These are phyloP conservation scores for Funneliformis geosporum DNA, from an alignment of 192 early-diverging fungal genomes.

Conservation along the genomic window DNA sequence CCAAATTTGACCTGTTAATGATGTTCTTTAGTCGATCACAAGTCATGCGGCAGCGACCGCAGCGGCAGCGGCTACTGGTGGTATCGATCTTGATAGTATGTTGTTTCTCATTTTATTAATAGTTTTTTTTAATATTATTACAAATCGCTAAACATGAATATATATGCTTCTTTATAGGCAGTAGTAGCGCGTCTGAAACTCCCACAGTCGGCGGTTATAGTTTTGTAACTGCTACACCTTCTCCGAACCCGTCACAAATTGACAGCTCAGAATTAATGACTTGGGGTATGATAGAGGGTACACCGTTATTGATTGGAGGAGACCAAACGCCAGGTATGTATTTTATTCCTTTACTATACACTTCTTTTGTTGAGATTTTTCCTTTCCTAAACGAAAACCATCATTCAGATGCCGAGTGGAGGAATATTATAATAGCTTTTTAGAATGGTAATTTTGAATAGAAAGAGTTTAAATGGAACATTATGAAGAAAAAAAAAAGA, in stretches of 20 bases:
- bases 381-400: neutral
- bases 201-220: constrained; percentile 60
- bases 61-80: constrained; percentile 10
- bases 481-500: neutral
- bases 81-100: neutral
- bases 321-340: constrained; percentile 45
- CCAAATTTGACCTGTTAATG: too few relatives aligned
- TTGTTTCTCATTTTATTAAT: neutral
- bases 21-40: constrained; percentile 9
- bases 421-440: constrained; percentile 1
- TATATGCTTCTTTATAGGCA: neutral
- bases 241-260: constrained; percentile 61
- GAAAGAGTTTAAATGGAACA: neutral
- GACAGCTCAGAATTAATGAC: constrained; percentile 76
- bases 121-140: too few relatives aligned
- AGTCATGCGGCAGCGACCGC: constrained; percentile 30
- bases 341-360: neutral
- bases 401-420: neutral
- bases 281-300: constrained; percentile 83
- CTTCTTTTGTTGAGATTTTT: neutral
- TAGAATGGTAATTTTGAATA: constrained; percentile 27
- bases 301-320: constrained; percentile 68
- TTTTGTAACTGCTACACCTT: constrained; percentile 72
- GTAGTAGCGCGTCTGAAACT: constrained; percentile 35
- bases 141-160: neutral